Evolutionary conservation across 768 basidiomycete genomes (phyloP).

Genomic region (Suillus subluteus): DNA sequence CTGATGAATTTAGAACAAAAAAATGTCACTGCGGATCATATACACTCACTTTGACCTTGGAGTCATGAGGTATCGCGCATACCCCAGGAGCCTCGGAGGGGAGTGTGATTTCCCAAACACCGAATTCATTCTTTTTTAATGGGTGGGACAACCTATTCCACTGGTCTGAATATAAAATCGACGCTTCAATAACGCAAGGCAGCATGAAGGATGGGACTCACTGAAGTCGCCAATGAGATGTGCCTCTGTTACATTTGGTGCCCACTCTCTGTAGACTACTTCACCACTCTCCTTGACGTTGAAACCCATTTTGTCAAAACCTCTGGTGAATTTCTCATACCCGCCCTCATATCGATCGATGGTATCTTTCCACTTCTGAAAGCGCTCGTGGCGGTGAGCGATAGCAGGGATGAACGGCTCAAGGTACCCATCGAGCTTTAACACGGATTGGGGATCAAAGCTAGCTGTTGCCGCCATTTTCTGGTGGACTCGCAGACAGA

Average conservation of each 20-base stretch:
- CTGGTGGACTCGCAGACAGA: conserved; percentile 1
- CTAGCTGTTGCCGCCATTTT: conserved; percentile 47
- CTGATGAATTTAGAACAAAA: conserved; percentile 41
- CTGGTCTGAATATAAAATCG: conserved; percentile 54
- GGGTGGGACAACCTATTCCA: conserved; percentile 89
- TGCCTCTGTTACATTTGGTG: conserved; percentile 85
- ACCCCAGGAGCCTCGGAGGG: conserved; percentile 67
- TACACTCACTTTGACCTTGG: conserved; percentile 82
- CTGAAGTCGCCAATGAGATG: conserved; percentile 95
- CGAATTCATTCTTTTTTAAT: conserved; percentile 83
- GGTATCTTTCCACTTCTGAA: conserved; percentile 73
- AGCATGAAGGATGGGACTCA: conserved; percentile 46
- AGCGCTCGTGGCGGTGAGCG: conserved; percentile 66
- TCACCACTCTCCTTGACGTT: conserved; percentile 67
- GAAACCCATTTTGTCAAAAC: conserved; percentile 69
- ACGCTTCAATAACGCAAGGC: conserved; percentile 12
- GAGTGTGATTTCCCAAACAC: conserved; percentile 86
- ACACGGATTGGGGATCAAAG: conserved; percentile 61
- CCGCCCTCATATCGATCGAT: conserved; percentile 86
- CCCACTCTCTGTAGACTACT: conserved; percentile 94
- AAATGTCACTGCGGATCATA: conserved; percentile 1
- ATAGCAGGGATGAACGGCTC: conserved; percentile 73
- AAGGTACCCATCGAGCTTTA: conserved; percentile 74
- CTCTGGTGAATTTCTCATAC: conserved; percentile 63
- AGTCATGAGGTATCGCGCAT: conserved; percentile 91